Evolutionary conservation across 495 filamentous ascomycete genomes (phyloP).

Genomic region (Sporormia fimetaria): DNA sequence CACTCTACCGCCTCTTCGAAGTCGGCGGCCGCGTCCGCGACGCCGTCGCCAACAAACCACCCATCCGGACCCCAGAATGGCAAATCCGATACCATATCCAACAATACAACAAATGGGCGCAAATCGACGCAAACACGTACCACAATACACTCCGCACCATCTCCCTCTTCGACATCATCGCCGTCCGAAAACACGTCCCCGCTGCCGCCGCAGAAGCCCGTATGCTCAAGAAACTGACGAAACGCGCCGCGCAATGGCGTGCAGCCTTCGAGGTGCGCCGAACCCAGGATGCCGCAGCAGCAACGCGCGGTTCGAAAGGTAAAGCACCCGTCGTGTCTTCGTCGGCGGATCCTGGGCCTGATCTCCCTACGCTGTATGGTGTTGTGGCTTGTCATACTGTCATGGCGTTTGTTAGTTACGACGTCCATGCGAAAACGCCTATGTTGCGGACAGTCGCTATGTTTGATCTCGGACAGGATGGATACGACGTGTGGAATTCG

Average conservation of each 20-base stretch:
- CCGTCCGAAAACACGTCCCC: conserved; percentile 8
- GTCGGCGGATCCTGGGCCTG: too few relatives aligned
- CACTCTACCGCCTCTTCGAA: conserved; percentile 25
- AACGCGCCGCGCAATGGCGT: conserved; percentile 8
- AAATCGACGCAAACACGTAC: conserved; percentile 24
- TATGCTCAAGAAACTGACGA: conserved; percentile 21
- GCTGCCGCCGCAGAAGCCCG: conserved; percentile 1
- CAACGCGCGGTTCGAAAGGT: too few relatives aligned
- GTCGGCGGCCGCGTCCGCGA: conserved; percentile 29
- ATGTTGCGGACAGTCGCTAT: conserved; percentile 25
- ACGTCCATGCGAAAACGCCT: conserved; percentile 6
- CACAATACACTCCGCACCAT: conserved; percentile 13
- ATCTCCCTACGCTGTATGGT: conserved; percentile 31
- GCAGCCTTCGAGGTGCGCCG: conserved; percentile 21
- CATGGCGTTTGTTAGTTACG: conserved; percentile 29
- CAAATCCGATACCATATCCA: conserved; percentile 14
- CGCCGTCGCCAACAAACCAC: conserved; percentile 8
- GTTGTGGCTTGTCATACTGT: conserved; percentile 27
- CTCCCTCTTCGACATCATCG: conserved; percentile 26
- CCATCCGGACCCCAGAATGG: conserved; percentile 16
- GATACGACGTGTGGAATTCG: conserved; percentile 33
- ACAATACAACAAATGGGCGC: conserved; percentile 29
- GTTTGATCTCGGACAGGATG: conserved; percentile 27
- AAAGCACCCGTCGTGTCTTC: too few relatives aligned
- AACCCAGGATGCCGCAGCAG: conserved; percentile 17